These are phyloP conservation scores for Lentinula novae-zelandiae DNA, from an alignment of 1,284 basidiomycete species.

Conservation along the genomic window DNA sequence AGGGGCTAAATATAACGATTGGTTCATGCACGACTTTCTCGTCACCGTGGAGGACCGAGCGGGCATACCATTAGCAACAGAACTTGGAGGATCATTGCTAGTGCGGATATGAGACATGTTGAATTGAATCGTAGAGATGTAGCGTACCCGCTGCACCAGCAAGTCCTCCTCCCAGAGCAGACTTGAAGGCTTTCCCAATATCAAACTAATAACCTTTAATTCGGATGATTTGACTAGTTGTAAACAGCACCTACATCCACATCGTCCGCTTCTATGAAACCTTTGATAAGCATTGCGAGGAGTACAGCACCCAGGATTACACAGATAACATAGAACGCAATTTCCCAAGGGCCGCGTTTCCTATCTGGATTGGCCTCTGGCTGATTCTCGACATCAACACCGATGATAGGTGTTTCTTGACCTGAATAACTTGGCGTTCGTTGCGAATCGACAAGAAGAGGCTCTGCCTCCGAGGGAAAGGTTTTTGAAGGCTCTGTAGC, in stretches of 20 bases:
- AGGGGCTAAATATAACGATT: constrained; percentile 43
- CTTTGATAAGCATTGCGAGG: constrained; percentile 59
- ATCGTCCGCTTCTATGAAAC: constrained; percentile 65
- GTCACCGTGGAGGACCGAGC: constrained; percentile 12
- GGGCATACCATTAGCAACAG: constrained; percentile 69
- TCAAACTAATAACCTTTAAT: constrained; percentile 57
- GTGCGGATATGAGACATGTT: background rate
- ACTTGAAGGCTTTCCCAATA: constrained; percentile 66
- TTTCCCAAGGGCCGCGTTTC: constrained; percentile 12
- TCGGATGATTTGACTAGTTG: background rate
- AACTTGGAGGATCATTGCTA: constrained; percentile 88
- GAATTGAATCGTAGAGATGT: background rate
- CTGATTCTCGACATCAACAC: constrained; percentile 9
- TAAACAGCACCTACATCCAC: constrained; percentile 45
- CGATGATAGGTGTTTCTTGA: background rate
- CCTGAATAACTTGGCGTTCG: constrained; percentile 1
- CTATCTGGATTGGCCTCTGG: constrained; percentile 10
- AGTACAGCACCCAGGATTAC: constrained; percentile 31
- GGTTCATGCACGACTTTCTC: background rate
- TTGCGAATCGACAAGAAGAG: constrained; percentile 6
- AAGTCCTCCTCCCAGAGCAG: constrained; percentile 80
- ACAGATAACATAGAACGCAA: constrained; percentile 29
- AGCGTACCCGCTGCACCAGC: constrained; percentile 75
- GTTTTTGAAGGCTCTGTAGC: constrained; percentile 8
- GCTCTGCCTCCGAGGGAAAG: constrained; percentile 7